Evolutionary conservation across 2,329 filamentous ascomycete genomes (phyloP).

Genomic region (Phoma sp.): DNA sequence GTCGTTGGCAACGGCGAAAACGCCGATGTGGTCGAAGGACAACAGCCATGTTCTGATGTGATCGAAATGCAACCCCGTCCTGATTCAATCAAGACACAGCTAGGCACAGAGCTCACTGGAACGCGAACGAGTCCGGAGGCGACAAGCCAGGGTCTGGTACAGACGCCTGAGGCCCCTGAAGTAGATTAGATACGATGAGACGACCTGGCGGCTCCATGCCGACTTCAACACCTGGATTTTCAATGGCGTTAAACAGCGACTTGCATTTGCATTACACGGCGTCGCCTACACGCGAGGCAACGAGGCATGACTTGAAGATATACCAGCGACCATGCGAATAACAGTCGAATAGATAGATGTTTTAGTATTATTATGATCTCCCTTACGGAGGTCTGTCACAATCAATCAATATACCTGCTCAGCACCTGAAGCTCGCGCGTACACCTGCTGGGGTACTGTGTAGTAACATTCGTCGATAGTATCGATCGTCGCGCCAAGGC

Average conservation of each 20-base stretch:
- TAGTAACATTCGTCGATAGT: background rate
- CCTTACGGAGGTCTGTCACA: background rate
- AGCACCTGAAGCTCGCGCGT: background rate
- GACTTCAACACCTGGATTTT: background rate
- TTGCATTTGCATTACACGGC: constrained; percentile 8
- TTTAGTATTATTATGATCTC: constrained; percentile 6
- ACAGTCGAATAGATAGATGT: constrained; percentile 8
- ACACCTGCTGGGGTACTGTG: no score
- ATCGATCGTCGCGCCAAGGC: background rate
- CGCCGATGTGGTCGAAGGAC: background rate
- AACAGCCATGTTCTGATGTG: background rate
- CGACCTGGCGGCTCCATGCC: constrained; percentile 1
- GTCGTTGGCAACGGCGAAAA: constrained; percentile 36
- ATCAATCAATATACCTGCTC: constrained; percentile 1
- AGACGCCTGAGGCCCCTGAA: constrained; percentile 24
- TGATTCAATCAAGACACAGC: background rate
- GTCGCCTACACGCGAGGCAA: background rate
- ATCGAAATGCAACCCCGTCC: background rate
- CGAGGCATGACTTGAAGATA: constrained; percentile 12
- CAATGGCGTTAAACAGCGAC: constrained; percentile 8
- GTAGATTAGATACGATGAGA: constrained; percentile 8
- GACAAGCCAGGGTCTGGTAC: constrained; percentile 16
- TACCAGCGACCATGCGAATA: constrained; percentile 5
- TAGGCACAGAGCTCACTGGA: background rate
- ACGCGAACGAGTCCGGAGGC: constrained; percentile 15